Evolutionary conservation across 2,329 filamentous ascomycete species (phyloP), one percentile per base, ranked within the genome.

Genomic region (Penicillium sp.): DNA sequence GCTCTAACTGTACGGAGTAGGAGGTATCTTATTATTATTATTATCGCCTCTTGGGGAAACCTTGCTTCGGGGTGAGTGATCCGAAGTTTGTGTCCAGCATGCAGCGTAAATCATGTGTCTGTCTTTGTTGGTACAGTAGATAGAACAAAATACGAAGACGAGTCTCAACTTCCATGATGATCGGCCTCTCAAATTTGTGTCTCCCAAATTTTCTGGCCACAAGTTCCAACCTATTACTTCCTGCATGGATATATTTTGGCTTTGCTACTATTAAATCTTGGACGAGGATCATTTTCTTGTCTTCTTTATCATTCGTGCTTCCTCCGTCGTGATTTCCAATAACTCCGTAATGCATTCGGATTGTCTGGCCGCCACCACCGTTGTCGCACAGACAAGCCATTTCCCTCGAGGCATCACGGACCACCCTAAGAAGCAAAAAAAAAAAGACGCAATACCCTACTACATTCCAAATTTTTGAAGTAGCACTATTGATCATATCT

Each of bases 361-460:
- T 49, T 49, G 26, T 28, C 45, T 30, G 5, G 24, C 24, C 13
- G 45, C 45, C 45, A 49, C 70, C 68, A 69, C 68, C 68, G 69
- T 72, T 71, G 62, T 70, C 64, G 70, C 71, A 73, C 70, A 70
- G 72, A 71, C 71, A 15, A 33, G n/a, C 30, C 47, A 51, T 37
- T 49, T 28, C 49, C 56, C 55, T 55, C 51, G 49, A 56, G 44
- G 44, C 15, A 28, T 57, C 62, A 67, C 60, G 63, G 63, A 56
- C 40, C 56, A 63, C 45, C 47, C 47, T 37, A 40, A 26, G 24
- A 51, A 38, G 37, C 44, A 42, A 28, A 49, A 26, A 28, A 49
- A 26, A 58, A 51, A 33, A 33, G n/a, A 22, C 26, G 9, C 28
- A 33, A 17, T 35, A 19, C 47, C 9, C 47, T 35, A 28, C 9